Percentiles rank a stretch among this genome's conserved stretches.
Evolutionary conservation across 108 stramenopile genomes (phyloP).

Genomic region (Nitzschia sp.): DNA sequence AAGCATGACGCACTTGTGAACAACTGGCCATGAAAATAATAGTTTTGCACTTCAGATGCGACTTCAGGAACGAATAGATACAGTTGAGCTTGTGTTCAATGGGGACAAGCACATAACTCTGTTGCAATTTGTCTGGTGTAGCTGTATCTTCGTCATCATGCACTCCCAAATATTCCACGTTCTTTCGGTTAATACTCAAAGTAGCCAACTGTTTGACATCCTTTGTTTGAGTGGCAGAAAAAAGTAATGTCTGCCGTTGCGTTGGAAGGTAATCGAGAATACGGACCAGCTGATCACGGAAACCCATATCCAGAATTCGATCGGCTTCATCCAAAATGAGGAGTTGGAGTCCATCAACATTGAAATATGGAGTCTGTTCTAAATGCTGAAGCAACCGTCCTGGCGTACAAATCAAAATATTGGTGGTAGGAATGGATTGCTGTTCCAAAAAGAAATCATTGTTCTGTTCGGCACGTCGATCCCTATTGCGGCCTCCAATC

Average conservation of each 20-base stretch:
- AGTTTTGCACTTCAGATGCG: constrained; percentile 91
- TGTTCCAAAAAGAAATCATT: constrained; percentile 94
- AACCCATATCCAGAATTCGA: constrained; percentile 97
- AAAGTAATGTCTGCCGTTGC: constrained; percentile 93
- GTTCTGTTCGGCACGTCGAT: constrained; percentile 43
- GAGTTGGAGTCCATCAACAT: constrained; percentile 79
- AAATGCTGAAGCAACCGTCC: constrained; percentile 96
- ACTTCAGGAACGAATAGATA: constrained; percentile 95
- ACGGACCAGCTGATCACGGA: constrained; percentile 88
- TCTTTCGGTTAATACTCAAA: constrained; percentile 78
- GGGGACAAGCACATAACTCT: constrained; percentile 86
- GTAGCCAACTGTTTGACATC: constrained; percentile 96
- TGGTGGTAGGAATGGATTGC: constrained; percentile 72
- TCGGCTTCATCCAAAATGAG: constrained; percentile 99
- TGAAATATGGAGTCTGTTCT: constrained; percentile 96
- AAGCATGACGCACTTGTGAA: constrained; percentile 93
- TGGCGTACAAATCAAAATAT: constrained; percentile 95
- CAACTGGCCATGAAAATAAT: constrained; percentile 97
- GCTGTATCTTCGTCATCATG: constrained; percentile 85
- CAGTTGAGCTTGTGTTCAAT: constrained; percentile 93
- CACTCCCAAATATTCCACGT: constrained; percentile 90
- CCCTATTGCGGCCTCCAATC: constrained; percentile 78
- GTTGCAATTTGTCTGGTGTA: constrained; percentile 86
- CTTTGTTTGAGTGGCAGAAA: constrained; percentile 98
- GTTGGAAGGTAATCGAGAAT: constrained; percentile 91